Base-by-base conservation (phyloP, 2,329 filamentous ascomycete genomes). In the Ophiostoma pallidulum region DNA sequence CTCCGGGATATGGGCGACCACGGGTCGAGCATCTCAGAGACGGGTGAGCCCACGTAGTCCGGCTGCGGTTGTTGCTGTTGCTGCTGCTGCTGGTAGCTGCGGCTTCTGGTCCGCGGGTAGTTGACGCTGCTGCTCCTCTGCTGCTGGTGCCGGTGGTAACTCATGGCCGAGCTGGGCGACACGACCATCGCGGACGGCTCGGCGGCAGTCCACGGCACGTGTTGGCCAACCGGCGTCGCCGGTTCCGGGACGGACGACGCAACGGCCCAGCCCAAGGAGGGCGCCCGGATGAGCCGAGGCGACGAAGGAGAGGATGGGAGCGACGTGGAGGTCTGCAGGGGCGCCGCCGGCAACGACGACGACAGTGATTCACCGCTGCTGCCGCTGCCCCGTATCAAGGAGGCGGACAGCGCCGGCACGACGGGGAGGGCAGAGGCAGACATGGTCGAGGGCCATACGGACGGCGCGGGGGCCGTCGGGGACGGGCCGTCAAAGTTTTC, bases 231-330 rank as follows among this genome's bases (percentile, higher is more conserved):
- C n/a, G n/a, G n/a, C n/a, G n/a, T n/a, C n/a, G n/a, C n/a, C n/a
- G n/a, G n/a, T n/a, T n/a, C n/a, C n/a, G n/a, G n/a, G n/a, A n/a
- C n/a, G 2, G 49, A 35, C 24, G 56, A 47, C 3, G 56, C 54
- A 20, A 57, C 45, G 1, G 58, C 56, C 61, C 61, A 63, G 36
- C 60, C 61, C 14, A 62, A 50, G 2, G 60, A 59, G 14, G 47
- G 47, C 8, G 45, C 33, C 26, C 53, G 53, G 41, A 54, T 53
- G 13, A 29, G 37, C 2, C 45, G 37, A 7, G 45, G 45, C 14
- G 45, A 41, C 9, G 38, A 40, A 3, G 45, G 45, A 1, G 45
- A 36, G 8, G 38, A 36, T n/a, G 45, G 44, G 2, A 39, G 37
- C 18, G 45, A 36, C 12, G n/a, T n/a, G n/a, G 45, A 14, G 20